These are phyloP conservation scores for Aspergillus sojae DNA, from an alignment of 2,329 filamentous ascomycete genomes.

Conservation along the genomic window DNA sequence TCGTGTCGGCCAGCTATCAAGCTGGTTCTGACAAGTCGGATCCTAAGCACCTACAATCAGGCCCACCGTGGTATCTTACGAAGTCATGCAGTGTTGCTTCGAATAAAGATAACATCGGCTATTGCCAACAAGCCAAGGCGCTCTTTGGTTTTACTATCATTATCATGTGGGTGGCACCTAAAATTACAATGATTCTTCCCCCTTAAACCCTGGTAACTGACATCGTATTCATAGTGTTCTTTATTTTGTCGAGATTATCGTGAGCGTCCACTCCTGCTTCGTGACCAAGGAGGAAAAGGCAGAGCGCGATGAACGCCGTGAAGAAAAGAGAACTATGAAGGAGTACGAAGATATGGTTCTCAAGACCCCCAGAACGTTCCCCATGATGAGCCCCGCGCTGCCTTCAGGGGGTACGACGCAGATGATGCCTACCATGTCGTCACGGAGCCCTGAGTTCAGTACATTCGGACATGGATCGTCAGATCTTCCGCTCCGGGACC, in stretches of 20 bases:
- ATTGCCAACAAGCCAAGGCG: slow-evolving; percentile 63
- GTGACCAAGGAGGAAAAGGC: slow-evolving; percentile 43
- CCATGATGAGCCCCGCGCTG: slow-evolving; percentile 31
- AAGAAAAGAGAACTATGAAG: slow-evolving; percentile 41
- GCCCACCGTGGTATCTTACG: slow-evolving; percentile 65
- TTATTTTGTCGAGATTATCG: slow-evolving; percentile 52
- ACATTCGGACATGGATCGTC: slow-evolving; percentile 38
- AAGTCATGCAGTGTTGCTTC: slow-evolving; percentile 60
- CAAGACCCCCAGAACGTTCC: slow-evolving; percentile 40
- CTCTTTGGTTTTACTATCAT: slow-evolving; percentile 60
- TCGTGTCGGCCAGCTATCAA: slow-evolving; percentile 59
- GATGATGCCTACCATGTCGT: slow-evolving; percentile 43
- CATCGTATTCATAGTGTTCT: slow-evolving; percentile 44
- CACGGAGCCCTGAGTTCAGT: slow-evolving; percentile 47
- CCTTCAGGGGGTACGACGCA: slow-evolving; percentile 20
- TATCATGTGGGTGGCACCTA: slow-evolving; percentile 54
- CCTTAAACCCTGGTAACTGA: slow-evolving; percentile 15
- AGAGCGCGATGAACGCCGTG: slow-evolving; percentile 35
- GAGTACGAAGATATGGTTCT: slow-evolving; percentile 46
- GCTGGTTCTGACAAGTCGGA: slow-evolving; percentile 62
- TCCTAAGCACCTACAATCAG: slow-evolving; percentile 54
- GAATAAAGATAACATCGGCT: slow-evolving; percentile 49
- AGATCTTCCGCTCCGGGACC: slow-evolving; percentile 45
- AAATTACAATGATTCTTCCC: neutral
- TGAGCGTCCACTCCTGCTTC: slow-evolving; percentile 53